A percentile compares a stretch with the other conserved stretches of the same genome.
phyloP scores from a whole-genome alignment of 2,329 filamentous ascomycete genomes.

The Periconia digitata region DNA sequence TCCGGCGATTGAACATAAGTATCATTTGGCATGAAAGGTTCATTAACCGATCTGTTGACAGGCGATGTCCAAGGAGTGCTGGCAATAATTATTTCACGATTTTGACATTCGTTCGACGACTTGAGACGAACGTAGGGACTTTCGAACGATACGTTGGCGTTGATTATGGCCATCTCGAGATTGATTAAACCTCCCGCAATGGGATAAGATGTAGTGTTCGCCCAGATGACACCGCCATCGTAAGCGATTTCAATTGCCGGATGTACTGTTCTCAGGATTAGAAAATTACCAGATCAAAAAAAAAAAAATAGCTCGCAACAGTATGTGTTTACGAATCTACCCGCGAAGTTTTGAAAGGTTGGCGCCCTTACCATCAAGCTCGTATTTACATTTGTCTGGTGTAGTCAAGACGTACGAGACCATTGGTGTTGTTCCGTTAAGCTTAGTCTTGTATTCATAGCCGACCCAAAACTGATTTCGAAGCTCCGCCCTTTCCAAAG shows the following conservation, averaged over 20 bases:
- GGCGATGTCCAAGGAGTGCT: conserved; percentile 19
- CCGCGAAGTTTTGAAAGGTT: not conserved
- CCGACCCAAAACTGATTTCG: conserved; percentile 1
- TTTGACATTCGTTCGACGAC: conserved; percentile 13
- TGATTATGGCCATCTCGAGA: not conserved
- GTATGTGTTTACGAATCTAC: no score
- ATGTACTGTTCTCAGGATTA: conserved; percentile 5
- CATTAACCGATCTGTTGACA: not conserved
- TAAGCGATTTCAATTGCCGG: conserved; percentile 11
- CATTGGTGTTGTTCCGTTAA: conserved; percentile 18
- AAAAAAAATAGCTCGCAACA: no score
- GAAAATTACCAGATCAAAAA: not conserved
- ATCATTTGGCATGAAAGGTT: conserved; percentile 1
- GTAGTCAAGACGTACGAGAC: conserved; percentile 14
- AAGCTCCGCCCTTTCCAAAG: conserved; percentile 13
- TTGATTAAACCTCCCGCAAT: not conserved
- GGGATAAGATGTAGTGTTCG: conserved; percentile 9
- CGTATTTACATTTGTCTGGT: conserved; percentile 13
- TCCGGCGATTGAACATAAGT: conserved; percentile 14
- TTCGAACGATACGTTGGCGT: conserved; percentile 5
- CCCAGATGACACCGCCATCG: conserved; percentile 15
- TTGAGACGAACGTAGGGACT: conserved; percentile 13
- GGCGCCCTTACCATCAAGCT: conserved; percentile 2
- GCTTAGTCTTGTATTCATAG: conserved; percentile 4
- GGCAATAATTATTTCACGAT: conserved; percentile 17